These are phyloP conservation scores for Verbena officinalis DNA, from an alignment of 257 asterid genomes.

Conservation along the genomic window DNA sequence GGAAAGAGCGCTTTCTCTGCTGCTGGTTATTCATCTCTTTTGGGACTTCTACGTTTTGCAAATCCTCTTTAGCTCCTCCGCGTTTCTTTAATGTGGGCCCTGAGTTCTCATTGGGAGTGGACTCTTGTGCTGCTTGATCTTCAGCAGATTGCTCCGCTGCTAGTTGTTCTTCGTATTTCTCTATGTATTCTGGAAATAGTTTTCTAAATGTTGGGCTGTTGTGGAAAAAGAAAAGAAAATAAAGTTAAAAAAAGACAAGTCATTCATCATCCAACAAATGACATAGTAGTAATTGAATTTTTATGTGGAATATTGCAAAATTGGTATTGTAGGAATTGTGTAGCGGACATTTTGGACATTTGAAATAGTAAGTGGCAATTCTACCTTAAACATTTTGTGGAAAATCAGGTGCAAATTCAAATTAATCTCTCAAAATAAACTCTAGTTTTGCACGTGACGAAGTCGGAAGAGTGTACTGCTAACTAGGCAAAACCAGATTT, in stretches of 20 bases:
- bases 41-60: conserved; percentile 39
- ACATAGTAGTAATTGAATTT: not conserved
- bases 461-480: no score
- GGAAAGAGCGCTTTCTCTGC: conserved; percentile 50
- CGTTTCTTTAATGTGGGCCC: conserved; percentile 45
- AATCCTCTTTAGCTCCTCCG: conserved; percentile 48
- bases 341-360: no score
- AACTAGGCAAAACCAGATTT: no score
- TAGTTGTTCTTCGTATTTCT: conserved; percentile 71
- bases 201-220: conserved; percentile 79
- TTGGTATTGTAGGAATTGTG: no score
- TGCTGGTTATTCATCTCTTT: conserved; percentile 50
- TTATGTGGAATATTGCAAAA: no score
- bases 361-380: no score
- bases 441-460: no score
- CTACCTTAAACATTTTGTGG: no score
- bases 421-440: no score
- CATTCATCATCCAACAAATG: not conserved
- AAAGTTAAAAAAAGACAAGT: not conserved
- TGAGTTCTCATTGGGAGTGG: conserved; percentile 36
- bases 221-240: conserved; percentile 14
- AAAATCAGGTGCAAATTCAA: no score
- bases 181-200: conserved; percentile 82
- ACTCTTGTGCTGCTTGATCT: conserved; percentile 44
- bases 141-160: conserved; percentile 54